Conservation (phyloP, 139 green algal species). For the Monoraphidium neglectum region DNA sequence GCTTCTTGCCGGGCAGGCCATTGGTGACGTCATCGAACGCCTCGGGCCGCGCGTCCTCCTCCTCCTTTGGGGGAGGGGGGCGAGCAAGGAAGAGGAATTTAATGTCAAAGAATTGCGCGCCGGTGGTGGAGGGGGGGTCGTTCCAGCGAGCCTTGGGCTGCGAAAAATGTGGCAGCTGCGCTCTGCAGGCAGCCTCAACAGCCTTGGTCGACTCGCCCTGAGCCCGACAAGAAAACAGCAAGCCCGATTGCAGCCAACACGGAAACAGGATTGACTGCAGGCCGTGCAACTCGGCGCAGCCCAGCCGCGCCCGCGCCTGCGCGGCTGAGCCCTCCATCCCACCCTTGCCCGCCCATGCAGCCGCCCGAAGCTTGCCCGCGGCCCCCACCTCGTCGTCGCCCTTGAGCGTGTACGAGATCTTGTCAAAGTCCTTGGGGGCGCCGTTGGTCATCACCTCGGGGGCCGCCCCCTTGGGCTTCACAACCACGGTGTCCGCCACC, state of each 20-base stretch:
- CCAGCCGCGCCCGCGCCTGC: too few relatives aligned
- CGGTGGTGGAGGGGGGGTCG: not conserved
- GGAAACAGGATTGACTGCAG: too few relatives aligned
- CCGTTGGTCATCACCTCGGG: constrained; percentile 68
- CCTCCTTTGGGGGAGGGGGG: constrained; percentile 22
- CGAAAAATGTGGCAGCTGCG: too few relatives aligned
- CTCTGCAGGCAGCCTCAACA: too few relatives aligned
- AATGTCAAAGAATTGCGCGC: not conserved
- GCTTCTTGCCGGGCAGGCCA: constrained; percentile 50
- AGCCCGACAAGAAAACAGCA: too few relatives aligned
- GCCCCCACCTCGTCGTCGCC: constrained; percentile 22
- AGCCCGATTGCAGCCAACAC: too few relatives aligned
- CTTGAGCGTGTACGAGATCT: constrained; percentile 58
- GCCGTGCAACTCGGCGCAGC: too few relatives aligned
- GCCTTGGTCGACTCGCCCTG: too few relatives aligned
- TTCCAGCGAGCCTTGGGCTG: not conserved
- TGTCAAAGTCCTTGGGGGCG: constrained; percentile 56
- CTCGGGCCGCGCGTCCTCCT: constrained; percentile 35
- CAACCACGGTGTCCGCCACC: constrained; percentile 90
- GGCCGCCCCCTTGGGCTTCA: constrained; percentile 37
- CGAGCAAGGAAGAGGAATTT: too few relatives aligned
- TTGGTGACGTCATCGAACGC: constrained; percentile 54
- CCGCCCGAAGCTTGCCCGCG: not conserved
- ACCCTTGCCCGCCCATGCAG: not conserved
- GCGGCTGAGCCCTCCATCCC: not conserved